Base-by-base conservation (phyloP, 108 stramenopile species). In the Cyclotella atomus region DNA sequence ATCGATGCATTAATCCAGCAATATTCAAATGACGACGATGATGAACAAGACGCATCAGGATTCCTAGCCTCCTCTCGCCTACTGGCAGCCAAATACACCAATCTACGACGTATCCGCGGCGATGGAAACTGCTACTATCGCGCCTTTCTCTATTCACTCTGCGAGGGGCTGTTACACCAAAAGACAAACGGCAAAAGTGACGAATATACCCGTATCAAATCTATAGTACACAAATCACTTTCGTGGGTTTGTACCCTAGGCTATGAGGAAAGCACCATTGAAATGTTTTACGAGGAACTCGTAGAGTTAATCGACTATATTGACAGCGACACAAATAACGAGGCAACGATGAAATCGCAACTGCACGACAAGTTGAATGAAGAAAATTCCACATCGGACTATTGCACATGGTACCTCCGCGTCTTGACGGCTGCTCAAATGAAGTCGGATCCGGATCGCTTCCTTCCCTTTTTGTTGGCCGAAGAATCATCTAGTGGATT, bases 71-170 rank as follows among this genome's bases (percentile, higher is more conserved):
- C 90, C 0, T 70, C 87, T 17, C 25, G 70, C 8, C 72, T 76
- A 50, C 67, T 94, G 10, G 49, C 73, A 28, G 54, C 67, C 35
- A 76, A 79, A 25, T 97, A 96, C 78, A 44, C 65, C 2, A 49
- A 70, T 15, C 63, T 95, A 9, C 81, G 97, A 53, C 85, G 81
- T 21, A 83, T 96, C 19, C 89, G 96, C 4, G 96, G 96, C 17
- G 97, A 98, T 80, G 96, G 96, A 8, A 97, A 97, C 76, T 98
- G 97, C 65, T 98, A 93, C 71, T 98, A 97, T 74, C 89, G 97
- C 4, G 89, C 92, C 23, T 92, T 98, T 59, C 70, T 95, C 3
- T 98, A 93, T 69, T 73, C 73, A 35, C 83, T 95, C 10, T 88
- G 90, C 32, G 96, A 97, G 60, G 33, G 44, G 30, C 65, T 97